These are phyloP conservation scores for Alternaria ventricosa DNA, from an alignment of 2,329 filamentous ascomycete species.

Conservation along the genomic window DNA sequence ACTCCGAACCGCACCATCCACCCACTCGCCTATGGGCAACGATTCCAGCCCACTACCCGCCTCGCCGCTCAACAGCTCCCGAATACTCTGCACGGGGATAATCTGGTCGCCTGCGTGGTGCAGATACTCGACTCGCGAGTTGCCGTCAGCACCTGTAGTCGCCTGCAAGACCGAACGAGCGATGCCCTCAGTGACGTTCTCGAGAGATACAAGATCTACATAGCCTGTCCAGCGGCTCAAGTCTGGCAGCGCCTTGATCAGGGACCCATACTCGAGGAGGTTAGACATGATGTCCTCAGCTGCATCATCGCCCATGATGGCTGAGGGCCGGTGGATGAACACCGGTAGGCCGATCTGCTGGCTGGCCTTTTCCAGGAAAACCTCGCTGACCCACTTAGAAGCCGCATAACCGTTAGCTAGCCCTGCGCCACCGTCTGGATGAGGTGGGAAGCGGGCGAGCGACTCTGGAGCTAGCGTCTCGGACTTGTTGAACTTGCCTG, in stretches of 20 bases:
- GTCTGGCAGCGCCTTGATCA: neutral
- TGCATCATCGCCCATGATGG: neutral
- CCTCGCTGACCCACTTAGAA: neutral
- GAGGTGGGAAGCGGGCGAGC: neutral
- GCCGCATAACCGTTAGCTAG: neutral
- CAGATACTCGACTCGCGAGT: neutral
- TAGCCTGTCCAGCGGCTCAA: neutral
- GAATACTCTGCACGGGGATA: neutral
- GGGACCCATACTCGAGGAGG: neutral
- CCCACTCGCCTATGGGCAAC: neutral
- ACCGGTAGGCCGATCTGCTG: neutral
- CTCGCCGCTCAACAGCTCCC: neutral
- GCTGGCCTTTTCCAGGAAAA: neutral
- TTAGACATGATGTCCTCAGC: neutral
- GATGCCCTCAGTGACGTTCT: neutral
- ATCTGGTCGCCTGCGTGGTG: neutral
- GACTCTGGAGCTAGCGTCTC: neutral
- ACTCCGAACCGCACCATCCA: neutral
- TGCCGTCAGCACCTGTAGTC: neutral
- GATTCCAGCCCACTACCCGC: neutral
- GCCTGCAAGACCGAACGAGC: neutral
- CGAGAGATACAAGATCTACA: neutral
- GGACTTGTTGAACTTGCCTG: neutral
- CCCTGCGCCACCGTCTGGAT: neutral
- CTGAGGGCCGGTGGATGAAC: neutral